phyloP scores from a whole-genome alignment of 2,329 filamentous ascomycete species.

The Fusarium verrucosum region DNA sequence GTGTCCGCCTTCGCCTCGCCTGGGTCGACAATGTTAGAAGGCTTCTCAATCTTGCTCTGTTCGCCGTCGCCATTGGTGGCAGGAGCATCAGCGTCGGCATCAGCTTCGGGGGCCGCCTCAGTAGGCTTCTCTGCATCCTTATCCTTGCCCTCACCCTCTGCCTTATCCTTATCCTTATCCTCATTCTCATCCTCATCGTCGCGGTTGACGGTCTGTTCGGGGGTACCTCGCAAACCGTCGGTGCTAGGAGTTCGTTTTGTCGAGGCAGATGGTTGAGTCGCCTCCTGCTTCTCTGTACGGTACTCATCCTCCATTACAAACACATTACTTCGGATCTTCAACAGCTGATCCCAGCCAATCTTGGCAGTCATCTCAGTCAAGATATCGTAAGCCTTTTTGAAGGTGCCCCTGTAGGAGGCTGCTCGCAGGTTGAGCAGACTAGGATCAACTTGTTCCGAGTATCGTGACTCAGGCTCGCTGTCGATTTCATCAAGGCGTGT shows the following conservation, averaged over 20 bases:
- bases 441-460: slow-evolving; percentile 85
- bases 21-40: slow-evolving; percentile 79
- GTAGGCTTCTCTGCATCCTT: slow-evolving; percentile 48
- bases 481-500: slow-evolving; percentile 96
- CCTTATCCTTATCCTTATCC: slow-evolving; percentile 50
- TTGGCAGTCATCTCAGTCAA: slow-evolving; percentile 95
- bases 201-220: slow-evolving; percentile 65
- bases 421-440: slow-evolving; percentile 87
- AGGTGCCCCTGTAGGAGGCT: slow-evolving; percentile 91
- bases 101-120: slow-evolving; percentile 40
- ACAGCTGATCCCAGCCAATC: slow-evolving; percentile 96
- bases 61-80: slow-evolving; percentile 56
- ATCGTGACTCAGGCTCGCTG: slow-evolving; percentile 83
- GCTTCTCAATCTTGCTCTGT: slow-evolving; percentile 72
- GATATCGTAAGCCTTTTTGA: slow-evolving; percentile 92
- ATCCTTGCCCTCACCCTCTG: slow-evolving; percentile 46
- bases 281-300: slow-evolving; percentile 81
- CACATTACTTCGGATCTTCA: slow-evolving; percentile 94
- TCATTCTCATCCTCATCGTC: slow-evolving; percentile 49
- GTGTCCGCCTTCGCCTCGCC: slow-evolving; percentile 76
- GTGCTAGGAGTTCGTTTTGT: slow-evolving; percentile 79
- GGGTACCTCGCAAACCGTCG: slow-evolving; percentile 77
- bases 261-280: slow-evolving; percentile 55
- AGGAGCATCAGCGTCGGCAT: slow-evolving; percentile 45
- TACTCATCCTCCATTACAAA: slow-evolving; percentile 99